phyloP scores from a whole-genome alignment of 176 grass and related monocot species.

The Aegilops sharonensis region DNA sequence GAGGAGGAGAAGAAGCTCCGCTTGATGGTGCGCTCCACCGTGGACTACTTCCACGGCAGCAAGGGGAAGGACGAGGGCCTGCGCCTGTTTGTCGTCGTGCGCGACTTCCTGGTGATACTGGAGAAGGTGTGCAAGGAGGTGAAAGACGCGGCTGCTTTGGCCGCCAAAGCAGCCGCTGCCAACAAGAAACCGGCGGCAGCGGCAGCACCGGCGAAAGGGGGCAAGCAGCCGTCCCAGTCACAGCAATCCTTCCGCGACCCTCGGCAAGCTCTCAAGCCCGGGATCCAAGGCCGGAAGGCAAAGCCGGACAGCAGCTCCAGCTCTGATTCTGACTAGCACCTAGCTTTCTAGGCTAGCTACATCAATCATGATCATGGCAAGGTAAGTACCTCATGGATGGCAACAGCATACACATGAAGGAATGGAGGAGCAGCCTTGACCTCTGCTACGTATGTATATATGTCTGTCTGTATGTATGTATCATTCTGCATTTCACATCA shows the following conservation, averaged over 20 bases:
- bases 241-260: constrained; percentile 45
- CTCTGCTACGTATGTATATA: neutral
- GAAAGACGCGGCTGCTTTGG: constrained; percentile 35
- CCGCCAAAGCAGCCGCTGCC: neutral
- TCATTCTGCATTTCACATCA: neutral
- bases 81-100: constrained; percentile 68
- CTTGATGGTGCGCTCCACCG: constrained; percentile 56
- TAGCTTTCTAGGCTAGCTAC: neutral
- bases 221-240: constrained; percentile 21
- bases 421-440: neutral
- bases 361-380: neutral
- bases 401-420: neutral
- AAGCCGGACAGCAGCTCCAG: constrained; percentile 36
- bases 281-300: constrained; percentile 49
- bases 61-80: constrained; percentile 77
- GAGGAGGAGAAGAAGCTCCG: constrained; percentile 77
- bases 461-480: constrained; percentile 8
- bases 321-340: constrained; percentile 19
- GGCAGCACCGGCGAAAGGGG: neutral
- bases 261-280: constrained; percentile 52
- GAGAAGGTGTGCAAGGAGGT: constrained; percentile 88
- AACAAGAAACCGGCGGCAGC: constrained; percentile 27
- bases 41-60: constrained; percentile 84
- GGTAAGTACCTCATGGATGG: neutral
- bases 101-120: constrained; percentile 69